Evolutionary conservation across 2,329 filamentous ascomycete genomes (phyloP).

Genomic region (Pseudogymnoascus sp.): DNA sequence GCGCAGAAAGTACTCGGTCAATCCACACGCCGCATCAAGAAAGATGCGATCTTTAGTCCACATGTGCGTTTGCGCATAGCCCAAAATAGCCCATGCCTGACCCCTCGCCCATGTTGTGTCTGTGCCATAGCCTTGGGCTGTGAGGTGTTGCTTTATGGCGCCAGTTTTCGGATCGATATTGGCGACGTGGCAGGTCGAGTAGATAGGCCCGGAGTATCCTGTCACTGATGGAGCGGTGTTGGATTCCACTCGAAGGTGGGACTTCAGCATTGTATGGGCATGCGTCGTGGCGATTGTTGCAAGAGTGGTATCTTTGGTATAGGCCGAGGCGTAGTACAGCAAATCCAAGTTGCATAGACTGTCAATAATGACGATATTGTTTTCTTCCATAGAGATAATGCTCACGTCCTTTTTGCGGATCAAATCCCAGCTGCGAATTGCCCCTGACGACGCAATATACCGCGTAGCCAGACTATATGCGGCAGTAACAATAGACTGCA

Average conservation of each 20-base stretch:
- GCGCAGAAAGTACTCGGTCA: slow-evolving; percentile 40
- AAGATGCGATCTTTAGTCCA: slow-evolving; percentile 39
- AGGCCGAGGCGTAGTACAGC: slow-evolving; percentile 33
- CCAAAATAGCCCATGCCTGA: slow-evolving; percentile 43
- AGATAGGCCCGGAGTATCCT: slow-evolving; percentile 12
- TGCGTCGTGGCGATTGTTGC: slow-evolving; percentile 34
- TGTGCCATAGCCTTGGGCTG: slow-evolving; percentile 35
- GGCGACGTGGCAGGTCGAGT: slow-evolving; percentile 33
- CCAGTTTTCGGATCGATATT: slow-evolving; percentile 35
- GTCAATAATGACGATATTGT: slow-evolving; percentile 37
- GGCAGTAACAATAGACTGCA: slow-evolving; percentile 36
- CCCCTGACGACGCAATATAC: slow-evolving; percentile 35
- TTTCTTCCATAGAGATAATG: slow-evolving; percentile 25
- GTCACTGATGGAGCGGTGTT: slow-evolving; percentile 8
- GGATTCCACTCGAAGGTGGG: slow-evolving; percentile 35
- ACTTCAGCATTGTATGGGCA: slow-evolving; percentile 33
- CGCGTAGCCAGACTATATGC: slow-evolving; percentile 38
- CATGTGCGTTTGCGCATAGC: slow-evolving; percentile 40
- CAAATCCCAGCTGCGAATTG: slow-evolving; percentile 44
- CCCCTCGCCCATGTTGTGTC: slow-evolving; percentile 38
- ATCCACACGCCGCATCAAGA: slow-evolving; percentile 35
- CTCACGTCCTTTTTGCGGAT: slow-evolving; percentile 27
- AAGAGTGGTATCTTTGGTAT: slow-evolving; percentile 27
- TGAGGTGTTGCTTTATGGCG: slow-evolving; percentile 30
- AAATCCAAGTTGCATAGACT: slow-evolving; percentile 37